Conservation (phyloP, 1,284 basidiomycete species). For the Cryptococcus jaspeensis region DNA sequence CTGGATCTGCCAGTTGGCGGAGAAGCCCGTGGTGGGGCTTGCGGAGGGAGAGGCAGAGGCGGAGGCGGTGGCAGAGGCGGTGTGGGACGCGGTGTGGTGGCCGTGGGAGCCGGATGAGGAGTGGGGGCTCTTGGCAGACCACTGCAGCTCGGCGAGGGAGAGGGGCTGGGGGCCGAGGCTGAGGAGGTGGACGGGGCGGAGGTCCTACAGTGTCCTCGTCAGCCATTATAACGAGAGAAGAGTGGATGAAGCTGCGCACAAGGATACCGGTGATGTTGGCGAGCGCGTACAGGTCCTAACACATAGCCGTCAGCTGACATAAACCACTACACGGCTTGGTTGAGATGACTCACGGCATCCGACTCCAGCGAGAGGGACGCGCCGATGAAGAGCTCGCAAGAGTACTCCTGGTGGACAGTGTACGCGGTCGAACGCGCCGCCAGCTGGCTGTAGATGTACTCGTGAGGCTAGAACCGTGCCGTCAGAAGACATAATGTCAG, state of each 20-base stretch:
- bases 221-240: background rate
- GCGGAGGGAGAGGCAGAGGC: constrained; percentile 8
- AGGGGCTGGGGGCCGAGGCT: constrained; percentile 18
- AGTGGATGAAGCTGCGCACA: constrained; percentile 8
- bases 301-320: background rate
- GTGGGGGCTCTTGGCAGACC: constrained; percentile 1
- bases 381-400: constrained; percentile 54
- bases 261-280: constrained; percentile 30
- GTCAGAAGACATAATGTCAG: background rate
- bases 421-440: constrained; percentile 49
- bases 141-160: constrained; percentile 3
- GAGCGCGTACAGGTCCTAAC: constrained; percentile 26
- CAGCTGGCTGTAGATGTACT: constrained; percentile 50
- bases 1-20: constrained; percentile 30
- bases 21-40: constrained; percentile 27
- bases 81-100: background rate
- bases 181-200: constrained; percentile 36
- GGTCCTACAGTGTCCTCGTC: constrained; percentile 12
- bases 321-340: background rate
- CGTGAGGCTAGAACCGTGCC: constrained; percentile 37
- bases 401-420: constrained; percentile 53
- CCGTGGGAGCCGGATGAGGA: background rate
- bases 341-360: constrained; percentile 27
- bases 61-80: constrained; percentile 9
- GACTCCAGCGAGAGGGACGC: constrained; percentile 51